Base-by-base conservation (phyloP, 768 basidiomycete species). In the Psilocybe sp. region DNA sequence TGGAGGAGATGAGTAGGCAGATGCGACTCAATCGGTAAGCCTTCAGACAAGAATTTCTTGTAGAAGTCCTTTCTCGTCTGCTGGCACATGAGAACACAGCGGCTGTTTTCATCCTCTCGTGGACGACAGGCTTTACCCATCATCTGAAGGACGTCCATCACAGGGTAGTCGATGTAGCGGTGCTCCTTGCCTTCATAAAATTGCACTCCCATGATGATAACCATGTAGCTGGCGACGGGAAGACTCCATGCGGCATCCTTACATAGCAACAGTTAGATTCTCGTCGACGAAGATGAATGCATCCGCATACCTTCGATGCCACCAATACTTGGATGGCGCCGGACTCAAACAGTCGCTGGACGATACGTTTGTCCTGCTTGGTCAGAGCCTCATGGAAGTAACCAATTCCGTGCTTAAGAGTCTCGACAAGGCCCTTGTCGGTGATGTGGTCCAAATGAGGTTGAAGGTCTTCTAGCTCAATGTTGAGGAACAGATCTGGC, bases 141-240 rank as follows among this genome's bases (percentile, higher is more conserved):
- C 96, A 99, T 98, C 64, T 98, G 97, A 1, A 98, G 79, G 5
- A 99, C 90, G 59, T 98, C 96, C 80, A 96, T 96, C 51, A 99
- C 93, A 3, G 96, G 94, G 64, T 98, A 98, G 67, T 98, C 97
- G 56, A 95, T 79, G 58, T 99, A 99, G 40, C 97, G 89, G 63
- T 98, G 97, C 60, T 99, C 97, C 68, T 93, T 91, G 62, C 96
- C 96, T 66, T 98, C 95, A 59, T 89, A 98, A 51, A 70, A 87
- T 63, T 99, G 97, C 0, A 98, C 94, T n/a, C 96, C 96, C 95
- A 98, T 98, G 59, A 99, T 92, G 64, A 99, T 86, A 38, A 98
- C 95, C 92, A 98, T 97, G 68, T 97, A 95, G 51, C 91, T 86
- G 0, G 92, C 83, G 14, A 97, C 84, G 0, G 97, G 95, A 6